phyloP scores from a whole-genome alignment of 148 eudicot genomes.

The Fagopyrum homotropicum region DNA sequence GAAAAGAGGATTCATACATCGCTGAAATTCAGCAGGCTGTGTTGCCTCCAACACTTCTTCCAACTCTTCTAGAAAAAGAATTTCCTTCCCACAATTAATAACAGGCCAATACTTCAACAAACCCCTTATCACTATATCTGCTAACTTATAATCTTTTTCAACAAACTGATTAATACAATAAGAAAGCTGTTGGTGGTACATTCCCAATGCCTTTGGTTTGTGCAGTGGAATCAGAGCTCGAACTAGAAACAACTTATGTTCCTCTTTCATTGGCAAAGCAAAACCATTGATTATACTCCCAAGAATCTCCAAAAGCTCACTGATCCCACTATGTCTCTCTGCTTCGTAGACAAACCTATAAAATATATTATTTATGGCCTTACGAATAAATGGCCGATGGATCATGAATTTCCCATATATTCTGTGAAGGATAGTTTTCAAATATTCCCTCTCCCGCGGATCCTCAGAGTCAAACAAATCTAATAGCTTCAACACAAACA shows the following conservation, averaged over 20 bases:
- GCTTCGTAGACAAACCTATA: constrained; percentile 7
- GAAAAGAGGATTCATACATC: constrained; percentile 68
- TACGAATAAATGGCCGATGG: constrained; percentile 13
- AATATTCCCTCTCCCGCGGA: constrained; percentile 14
- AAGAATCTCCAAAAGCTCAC: constrained; percentile 14
- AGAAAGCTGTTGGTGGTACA: constrained; percentile 71
- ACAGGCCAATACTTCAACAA: constrained; percentile 83
- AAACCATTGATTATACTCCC: constrained; percentile 53
- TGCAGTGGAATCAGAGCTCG: constrained; percentile 72
- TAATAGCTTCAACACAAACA: constrained; percentile 10
- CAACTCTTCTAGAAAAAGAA: constrained; percentile 63
- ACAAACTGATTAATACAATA: constrained; percentile 77
- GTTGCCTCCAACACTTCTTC: constrained; percentile 74
- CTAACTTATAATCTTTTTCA: constrained; percentile 71
- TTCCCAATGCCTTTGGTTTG: constrained; percentile 56
- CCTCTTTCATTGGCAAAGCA: constrained; percentile 89
- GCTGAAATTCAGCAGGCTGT: constrained; percentile 64
- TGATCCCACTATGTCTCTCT: constrained; percentile 16
- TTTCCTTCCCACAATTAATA: constrained; percentile 67
- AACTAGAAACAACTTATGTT: constrained; percentile 71
- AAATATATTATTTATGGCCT: constrained; percentile 13
- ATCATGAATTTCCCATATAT: constrained; percentile 17
- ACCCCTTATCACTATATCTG: constrained; percentile 61
- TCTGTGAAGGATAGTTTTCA: constrained; percentile 10
- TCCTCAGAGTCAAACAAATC: constrained; percentile 15